Conservation (phyloP, 371 early-diverging fungal genomes). For the Mucor plumbeus region DNA sequence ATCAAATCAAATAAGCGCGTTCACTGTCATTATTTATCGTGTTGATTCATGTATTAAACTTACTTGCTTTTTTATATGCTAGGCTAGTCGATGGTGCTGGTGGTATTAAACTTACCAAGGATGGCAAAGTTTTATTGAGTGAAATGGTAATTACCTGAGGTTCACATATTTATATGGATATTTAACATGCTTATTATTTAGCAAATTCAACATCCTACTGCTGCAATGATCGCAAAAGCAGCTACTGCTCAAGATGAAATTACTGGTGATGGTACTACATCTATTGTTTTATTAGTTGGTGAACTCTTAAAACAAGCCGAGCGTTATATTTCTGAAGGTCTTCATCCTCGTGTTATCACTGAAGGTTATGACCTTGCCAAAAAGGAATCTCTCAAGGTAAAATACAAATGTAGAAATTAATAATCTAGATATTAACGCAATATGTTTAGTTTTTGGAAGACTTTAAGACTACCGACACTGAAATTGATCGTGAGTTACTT, state of each 20-base stretch:
- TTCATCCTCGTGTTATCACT: conserved; percentile 95
- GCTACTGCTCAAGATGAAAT: conserved; percentile 99
- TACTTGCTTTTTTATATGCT: neutral
- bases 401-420: neutral
- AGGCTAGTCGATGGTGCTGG: conserved; percentile 98
- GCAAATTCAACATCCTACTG: conserved; percentile 99
- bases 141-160: conserved; percentile 87
- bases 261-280: conserved; percentile 99
- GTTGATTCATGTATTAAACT: neutral
- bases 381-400: conserved; percentile 88
- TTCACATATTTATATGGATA: neutral
- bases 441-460: conserved; percentile 81
- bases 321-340: conserved; percentile 95
- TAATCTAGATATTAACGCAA: too few species aligned
- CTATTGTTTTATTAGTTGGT: conserved; percentile 95
- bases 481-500: conserved; percentile 91
- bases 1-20: neutral
- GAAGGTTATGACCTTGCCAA: conserved; percentile 98
- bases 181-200: conserved; percentile 36
- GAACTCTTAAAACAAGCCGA: conserved; percentile 98
- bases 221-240: conserved; percentile 99
- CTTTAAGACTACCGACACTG: conserved; percentile 71
- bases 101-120: conserved; percentile 95
- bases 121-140: conserved; percentile 94
- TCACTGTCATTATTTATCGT: conserved; percentile 18